phyloP scores from a whole-genome alignment of 306 rosid species.

The Quercus cerris region DNA sequence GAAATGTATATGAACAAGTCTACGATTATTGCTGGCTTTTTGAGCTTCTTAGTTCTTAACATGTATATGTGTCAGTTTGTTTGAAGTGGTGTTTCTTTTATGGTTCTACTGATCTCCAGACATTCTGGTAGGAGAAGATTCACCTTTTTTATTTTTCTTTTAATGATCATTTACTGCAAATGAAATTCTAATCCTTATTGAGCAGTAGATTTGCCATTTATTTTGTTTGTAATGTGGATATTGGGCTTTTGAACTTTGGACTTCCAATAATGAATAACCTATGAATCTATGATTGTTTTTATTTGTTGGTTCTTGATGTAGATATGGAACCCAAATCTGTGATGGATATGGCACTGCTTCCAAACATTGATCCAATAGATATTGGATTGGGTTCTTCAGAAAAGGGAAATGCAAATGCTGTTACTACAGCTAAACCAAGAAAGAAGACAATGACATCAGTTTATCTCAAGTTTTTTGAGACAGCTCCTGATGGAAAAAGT shows the following conservation, averaged over 20 bases:
- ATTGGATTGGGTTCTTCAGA: constrained; percentile 70
- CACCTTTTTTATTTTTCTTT: not conserved
- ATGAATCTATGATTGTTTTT: constrained; percentile 3
- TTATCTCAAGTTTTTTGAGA: constrained; percentile 88
- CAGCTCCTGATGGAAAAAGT: constrained; percentile 81
- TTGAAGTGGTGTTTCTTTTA: not conserved
- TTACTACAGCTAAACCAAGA: constrained; percentile 59
- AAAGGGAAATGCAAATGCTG: constrained; percentile 47
- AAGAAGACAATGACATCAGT: constrained; percentile 98
- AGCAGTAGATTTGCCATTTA: not conserved
- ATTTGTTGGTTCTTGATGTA: constrained; percentile 25
- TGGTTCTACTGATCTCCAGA: not conserved
- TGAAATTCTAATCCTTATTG: not conserved
- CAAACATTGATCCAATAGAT: constrained; percentile 59
- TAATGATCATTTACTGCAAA: not conserved
- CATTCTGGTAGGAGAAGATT: not conserved
- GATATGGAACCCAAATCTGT: constrained; percentile 70
- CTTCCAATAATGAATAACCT: constrained; percentile 12
- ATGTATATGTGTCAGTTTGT: not conserved
- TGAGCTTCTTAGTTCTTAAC: not conserved
- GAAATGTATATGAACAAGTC: not conserved
- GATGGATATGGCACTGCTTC: constrained; percentile 67
- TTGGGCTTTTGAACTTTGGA: not conserved
- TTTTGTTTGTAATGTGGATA: not conserved
- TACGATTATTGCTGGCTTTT: not conserved